Evolutionary conservation across 768 basidiomycete genomes (phyloP), one percentile per base, ranked within the genome.

Genomic region (Suillus alpinus): DNA sequence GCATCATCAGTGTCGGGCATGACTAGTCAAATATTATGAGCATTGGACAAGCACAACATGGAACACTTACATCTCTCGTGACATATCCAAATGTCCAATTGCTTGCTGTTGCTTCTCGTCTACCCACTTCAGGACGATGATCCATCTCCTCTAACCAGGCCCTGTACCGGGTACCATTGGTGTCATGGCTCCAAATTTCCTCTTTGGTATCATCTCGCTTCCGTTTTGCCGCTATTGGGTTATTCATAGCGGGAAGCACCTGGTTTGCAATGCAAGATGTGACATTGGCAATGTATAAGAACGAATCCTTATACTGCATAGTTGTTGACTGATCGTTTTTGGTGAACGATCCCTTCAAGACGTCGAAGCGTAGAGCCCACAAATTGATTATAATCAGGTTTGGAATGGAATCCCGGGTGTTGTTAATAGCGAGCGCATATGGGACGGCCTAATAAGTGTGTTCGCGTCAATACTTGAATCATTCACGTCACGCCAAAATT

Each of bases 291-390:
- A 92, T 80, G 71, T 80, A 92, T 23, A 82, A 61, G 78, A 91
- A 90, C 7, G 76, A 59, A 67, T 92, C 85, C 0, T 75, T 71
- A 69, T 89, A 94, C 0, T 91, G 89, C 10, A 83, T 86, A 1
- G 83, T 82, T 0, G 89, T 89, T 47, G 92, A 80, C 65, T 92
- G 87, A 71, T 94, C 91, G 71, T 93, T 90, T 70, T 85, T 85
- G 36, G 88, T 88, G 76, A 94, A 94, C 2, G 84, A 66, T 2
- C 92, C 92, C 1, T 78, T 66, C 67, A 84, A 86, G 56, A 92
- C 71, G 65, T 89, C 82, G 73, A 85, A 91, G 51, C 90, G 84
- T 66, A 85, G 77, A 12, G 79, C 82, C 9, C 82, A 88, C 2
- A 87, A 81, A 73, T 89, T 86, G 58, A 78, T 73, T 58, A 92